These are phyloP conservation scores for Dinochytrium kinnereticum DNA, from an alignment of 371 early-diverging fungal species.

Conservation along the genomic window DNA sequence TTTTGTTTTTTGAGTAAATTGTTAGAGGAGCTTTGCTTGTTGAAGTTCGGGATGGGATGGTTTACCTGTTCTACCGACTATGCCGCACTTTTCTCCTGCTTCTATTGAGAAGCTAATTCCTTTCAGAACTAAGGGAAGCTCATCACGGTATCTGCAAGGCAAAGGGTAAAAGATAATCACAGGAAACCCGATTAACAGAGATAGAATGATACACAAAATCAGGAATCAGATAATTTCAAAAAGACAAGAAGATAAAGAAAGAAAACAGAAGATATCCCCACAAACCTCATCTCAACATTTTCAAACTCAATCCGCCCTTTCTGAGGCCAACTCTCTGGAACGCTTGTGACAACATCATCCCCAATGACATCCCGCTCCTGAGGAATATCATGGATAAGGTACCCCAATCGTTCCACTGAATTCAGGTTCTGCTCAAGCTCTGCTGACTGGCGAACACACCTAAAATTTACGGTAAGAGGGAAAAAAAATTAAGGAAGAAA, in stretches of 20 bases:
- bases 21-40: no score
- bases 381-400: slow-evolving; percentile 21
- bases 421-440: slow-evolving; percentile 57
- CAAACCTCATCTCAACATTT: slow-evolving; percentile 64
- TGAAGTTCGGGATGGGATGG: no score
- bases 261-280: background rate
- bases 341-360: slow-evolving; percentile 20
- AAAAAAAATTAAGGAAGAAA: no score
- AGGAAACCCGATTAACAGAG: no score
- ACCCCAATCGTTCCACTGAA: slow-evolving; percentile 70
- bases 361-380: slow-evolving; percentile 37
- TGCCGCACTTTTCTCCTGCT: slow-evolving; percentile 66
- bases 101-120: slow-evolving; percentile 58
- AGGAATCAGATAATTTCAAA: no score
- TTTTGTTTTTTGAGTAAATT: slow-evolving; percentile 7
- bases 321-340: slow-evolving; percentile 64
- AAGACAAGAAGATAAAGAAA: no score
- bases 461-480: slow-evolving; percentile 48
- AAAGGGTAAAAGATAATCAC: no score
- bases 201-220: no score
- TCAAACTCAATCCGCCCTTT: slow-evolving; percentile 69
- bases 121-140: slow-evolving; percentile 57
- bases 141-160: slow-evolving; percentile 51
- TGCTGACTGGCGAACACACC: slow-evolving; percentile 69
- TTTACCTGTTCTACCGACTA: slow-evolving; percentile 60